A percentile compares a stretch with the other conserved stretches of the same genome.
These are phyloP conservation scores for Glaciozyma martinii DNA, from an alignment of 768 basidiomycete species.

Conservation along the genomic window DNA sequence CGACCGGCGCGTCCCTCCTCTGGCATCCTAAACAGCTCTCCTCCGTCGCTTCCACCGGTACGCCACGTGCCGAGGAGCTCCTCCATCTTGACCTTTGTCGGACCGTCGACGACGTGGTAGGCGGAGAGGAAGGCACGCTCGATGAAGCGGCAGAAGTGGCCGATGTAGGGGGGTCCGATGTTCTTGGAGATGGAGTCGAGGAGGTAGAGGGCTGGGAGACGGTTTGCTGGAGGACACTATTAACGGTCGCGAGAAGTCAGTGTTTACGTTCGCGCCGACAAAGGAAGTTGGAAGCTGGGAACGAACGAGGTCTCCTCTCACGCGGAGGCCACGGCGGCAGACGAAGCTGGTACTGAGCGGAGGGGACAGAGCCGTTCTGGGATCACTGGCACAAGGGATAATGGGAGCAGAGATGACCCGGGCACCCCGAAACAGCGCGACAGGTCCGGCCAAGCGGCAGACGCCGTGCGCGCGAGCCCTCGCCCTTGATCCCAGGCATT, in stretches of 20 bases:
- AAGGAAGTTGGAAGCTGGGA: not conserved
- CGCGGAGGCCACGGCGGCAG: not conserved
- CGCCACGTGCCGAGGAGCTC: constrained; percentile 97
- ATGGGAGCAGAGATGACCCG: no score
- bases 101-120: constrained; percentile 58
- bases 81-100: constrained; percentile 69
- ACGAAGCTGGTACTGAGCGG: not conserved
- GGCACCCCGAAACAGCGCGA: not conserved
- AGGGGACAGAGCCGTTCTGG: no score
- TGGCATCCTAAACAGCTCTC: constrained; percentile 68
- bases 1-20: constrained; percentile 36
- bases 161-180: constrained; percentile 83
- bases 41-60: constrained; percentile 66
- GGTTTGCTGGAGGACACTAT: constrained; percentile 81
- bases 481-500: not conserved
- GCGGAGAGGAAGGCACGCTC: constrained; percentile 76
- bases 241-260: not conserved
- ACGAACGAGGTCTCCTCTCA: not conserved
- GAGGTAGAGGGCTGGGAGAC: constrained; percentile 87
- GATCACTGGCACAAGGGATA: no score
- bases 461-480: no score
- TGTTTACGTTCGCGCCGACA: not conserved
- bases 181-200: constrained; percentile 97
- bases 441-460: no score
- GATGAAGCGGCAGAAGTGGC: constrained; percentile 70